Conservation (phyloP, 1,284 basidiomycete genomes). For the Ustilago curta region DNA sequence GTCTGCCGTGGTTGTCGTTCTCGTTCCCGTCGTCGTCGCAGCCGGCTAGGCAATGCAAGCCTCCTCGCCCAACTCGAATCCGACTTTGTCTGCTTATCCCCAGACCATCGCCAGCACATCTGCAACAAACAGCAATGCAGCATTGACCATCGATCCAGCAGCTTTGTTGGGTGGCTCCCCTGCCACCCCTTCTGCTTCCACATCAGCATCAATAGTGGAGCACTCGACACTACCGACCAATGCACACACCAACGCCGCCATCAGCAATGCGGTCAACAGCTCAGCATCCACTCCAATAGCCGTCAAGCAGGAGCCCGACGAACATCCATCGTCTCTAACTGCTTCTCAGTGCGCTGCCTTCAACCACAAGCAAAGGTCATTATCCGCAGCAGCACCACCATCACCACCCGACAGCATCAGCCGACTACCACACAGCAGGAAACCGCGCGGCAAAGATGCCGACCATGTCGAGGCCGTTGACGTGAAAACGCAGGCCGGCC, state of each 20-base stretch:
- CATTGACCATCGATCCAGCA: conserved; percentile 41
- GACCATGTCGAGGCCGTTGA: conserved; percentile 1
- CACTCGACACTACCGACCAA: background rate
- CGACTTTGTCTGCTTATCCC: conserved; percentile 13
- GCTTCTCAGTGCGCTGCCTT: background rate
- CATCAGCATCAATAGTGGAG: background rate
- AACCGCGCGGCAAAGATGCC: background rate
- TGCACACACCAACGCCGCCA: conserved; percentile 2
- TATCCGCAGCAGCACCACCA: conserved; percentile 4
- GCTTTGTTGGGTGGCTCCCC: conserved; percentile 14
- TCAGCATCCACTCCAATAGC: conserved; percentile 13
- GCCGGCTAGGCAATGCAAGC: conserved; percentile 43
- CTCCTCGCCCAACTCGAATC: conserved; percentile 18
- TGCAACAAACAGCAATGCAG: conserved; percentile 15
- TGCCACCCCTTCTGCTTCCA: background rate
- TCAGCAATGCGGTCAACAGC: conserved; percentile 8
- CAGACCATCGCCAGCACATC: conserved; percentile 6
- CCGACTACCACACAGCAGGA: background rate
- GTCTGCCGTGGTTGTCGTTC: too few relatives aligned
- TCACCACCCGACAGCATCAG: too few relatives aligned
- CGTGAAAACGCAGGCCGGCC: background rate
- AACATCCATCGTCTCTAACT: background rate
- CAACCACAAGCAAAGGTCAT: conserved; percentile 3
- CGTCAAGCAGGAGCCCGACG: conserved; percentile 43
- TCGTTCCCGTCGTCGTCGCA: background rate